Evolutionary conservation across 2,329 filamentous ascomycete genomes (phyloP).

Genomic region (Fusarium subtropicale): DNA sequence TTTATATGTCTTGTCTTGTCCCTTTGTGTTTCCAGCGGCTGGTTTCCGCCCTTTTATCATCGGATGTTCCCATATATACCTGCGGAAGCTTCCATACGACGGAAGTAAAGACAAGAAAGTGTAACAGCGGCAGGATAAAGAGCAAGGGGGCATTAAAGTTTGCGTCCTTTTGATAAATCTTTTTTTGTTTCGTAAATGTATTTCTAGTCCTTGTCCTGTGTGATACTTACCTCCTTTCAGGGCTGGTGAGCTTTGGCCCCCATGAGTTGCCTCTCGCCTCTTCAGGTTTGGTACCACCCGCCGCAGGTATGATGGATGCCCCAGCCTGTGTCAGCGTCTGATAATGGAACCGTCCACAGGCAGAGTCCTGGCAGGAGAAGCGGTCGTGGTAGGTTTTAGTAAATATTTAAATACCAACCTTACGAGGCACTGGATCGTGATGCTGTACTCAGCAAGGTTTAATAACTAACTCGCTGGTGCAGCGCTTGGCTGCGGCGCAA

Average conservation of each 20-base stretch:
- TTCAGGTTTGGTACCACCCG: neutral
- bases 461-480: conserved; percentile 7
- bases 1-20: neutral
- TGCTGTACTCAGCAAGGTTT: conserved; percentile 16
- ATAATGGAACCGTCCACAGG: conserved; percentile 5
- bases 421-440: conserved; percentile 1
- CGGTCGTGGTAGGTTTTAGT: neutral
- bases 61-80: conserved; percentile 21
- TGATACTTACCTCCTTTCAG: conserved; percentile 20
- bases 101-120: neutral
- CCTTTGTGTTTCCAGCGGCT: conserved; percentile 16
- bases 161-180: conserved; percentile 8
- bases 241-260: conserved; percentile 31
- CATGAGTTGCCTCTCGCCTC: conserved; percentile 14
- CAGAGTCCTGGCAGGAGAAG: conserved; percentile 25
- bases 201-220: conserved; percentile 1
- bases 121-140: neutral
- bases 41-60: neutral
- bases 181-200: neutral
- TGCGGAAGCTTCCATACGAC: conserved; percentile 9
- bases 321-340: conserved; percentile 12
- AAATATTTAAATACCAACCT: neutral
- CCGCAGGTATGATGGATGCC: neutral
- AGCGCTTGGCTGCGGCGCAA: conserved; percentile 26
- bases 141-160: conserved; percentile 13